phyloP scores from a whole-genome alignment of 371 early-diverging fungal genomes.

The Quaeritorhiza haematococci region DNA sequence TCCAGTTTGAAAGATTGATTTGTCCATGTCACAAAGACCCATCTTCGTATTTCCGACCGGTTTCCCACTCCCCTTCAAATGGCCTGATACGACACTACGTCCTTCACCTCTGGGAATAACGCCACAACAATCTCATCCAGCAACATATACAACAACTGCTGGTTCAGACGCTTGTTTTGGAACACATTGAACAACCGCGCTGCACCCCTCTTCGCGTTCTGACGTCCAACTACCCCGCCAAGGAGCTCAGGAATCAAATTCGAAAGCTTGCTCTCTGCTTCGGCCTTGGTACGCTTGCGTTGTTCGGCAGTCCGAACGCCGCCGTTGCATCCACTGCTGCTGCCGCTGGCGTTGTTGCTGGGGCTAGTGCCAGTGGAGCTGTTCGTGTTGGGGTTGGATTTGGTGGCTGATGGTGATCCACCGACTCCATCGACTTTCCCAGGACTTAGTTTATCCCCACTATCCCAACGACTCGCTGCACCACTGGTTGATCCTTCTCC shows the following conservation, averaged over 20 bases:
- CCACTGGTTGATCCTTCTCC: no score
- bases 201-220: constrained; percentile 78
- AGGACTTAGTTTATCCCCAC: neutral
- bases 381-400: neutral
- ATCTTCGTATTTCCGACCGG: no score
- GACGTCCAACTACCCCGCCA: constrained; percentile 76
- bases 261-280: constrained; percentile 61
- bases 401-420: neutral
- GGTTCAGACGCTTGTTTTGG: constrained; percentile 73
- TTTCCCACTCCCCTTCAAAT: neutral
- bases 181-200: constrained; percentile 62
- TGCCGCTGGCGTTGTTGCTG: neutral
- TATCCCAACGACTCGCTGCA: no score
- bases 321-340: neutral
- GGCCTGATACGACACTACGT: neutral
- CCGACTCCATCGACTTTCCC: neutral
- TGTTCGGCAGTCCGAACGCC: constrained; percentile 44
- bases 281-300: constrained; percentile 50
- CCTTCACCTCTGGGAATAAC: constrained; percentile 62
- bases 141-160: constrained; percentile 63
- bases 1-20: no score
- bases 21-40: no score
- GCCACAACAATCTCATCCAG: constrained; percentile 68
- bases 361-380: neutral
- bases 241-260: constrained; percentile 61